Percentiles rank a stretch among this genome's conserved stretches.
Evolutionary conservation across 176 grass and related monocot species (phyloP).

Genomic region (Oryza brachyantha): DNA sequence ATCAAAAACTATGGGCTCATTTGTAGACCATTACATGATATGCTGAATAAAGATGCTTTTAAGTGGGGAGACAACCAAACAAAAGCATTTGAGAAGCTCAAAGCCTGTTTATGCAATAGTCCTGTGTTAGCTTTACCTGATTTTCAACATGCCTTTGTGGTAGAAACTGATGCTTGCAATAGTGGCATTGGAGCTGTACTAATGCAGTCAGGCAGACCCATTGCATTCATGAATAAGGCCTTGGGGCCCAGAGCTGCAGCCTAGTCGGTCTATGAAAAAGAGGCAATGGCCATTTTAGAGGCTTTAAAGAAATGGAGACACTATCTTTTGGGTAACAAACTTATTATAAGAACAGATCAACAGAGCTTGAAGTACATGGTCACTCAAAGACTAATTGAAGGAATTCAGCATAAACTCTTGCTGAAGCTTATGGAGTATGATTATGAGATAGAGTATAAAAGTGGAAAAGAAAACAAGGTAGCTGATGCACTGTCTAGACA

Average conservation of each 20-base stretch:
- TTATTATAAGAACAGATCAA: accelerated
- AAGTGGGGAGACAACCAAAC: too few relatives aligned
- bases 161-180: too few relatives aligned
- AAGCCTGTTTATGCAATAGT: too few relatives aligned
- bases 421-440: background rate
- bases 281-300: background rate
- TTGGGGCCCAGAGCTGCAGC: too few relatives aligned
- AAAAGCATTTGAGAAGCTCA: too few relatives aligned
- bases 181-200: too few relatives aligned
- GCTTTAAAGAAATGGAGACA: background rate
- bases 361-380: background rate
- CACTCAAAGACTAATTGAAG: too few relatives aligned
- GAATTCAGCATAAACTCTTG: background rate
- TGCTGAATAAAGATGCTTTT: background rate
- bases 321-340: accelerated
- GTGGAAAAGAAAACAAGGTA: background rate
- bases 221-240: too few relatives aligned
- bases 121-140: too few relatives aligned
- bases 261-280: background rate
- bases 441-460: background rate
- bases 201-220: too few relatives aligned
- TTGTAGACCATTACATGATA: background rate
- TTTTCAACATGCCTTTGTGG: too few relatives aligned
- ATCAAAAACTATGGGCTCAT: background rate
- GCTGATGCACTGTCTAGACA: background rate